These are phyloP conservation scores for Lepidium aucheri DNA, from an alignment of 345 rosid genomes.

Conservation along the genomic window DNA sequence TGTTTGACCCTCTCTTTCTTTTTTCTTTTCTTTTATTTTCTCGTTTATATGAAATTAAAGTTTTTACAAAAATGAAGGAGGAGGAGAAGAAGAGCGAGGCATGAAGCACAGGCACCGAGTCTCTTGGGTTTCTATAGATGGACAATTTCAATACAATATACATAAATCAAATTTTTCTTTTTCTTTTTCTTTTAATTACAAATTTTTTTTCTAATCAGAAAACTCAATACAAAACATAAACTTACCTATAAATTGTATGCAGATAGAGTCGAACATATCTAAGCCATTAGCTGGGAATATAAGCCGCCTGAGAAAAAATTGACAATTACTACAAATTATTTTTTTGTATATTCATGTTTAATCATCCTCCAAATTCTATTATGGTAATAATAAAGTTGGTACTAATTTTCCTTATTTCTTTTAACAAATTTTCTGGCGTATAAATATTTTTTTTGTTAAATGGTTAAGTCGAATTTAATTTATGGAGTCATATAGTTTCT, in stretches of 20 bases:
- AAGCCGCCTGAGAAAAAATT: no score
- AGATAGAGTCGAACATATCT: no score
- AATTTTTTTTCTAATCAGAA: not conserved
- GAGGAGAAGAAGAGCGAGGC: slow-evolving; percentile 19
- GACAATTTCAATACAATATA: slow-evolving; percentile 15
- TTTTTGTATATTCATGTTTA: not conserved
- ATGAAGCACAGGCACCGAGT: slow-evolving; percentile 18
- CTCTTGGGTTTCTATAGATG: slow-evolving; percentile 22
- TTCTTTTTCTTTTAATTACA: not conserved
- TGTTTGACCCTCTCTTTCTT: slow-evolving; percentile 5
- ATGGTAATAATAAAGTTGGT: not conserved
- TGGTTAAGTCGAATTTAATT: no score
- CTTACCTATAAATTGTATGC: no score
- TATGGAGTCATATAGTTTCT: no score
- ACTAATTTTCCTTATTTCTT: no score
- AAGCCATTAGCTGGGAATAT: no score
- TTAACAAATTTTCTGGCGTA: no score
- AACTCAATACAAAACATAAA: no score
- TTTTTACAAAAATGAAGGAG: not conserved
- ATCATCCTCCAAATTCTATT: not conserved
- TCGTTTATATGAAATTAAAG: not conserved
- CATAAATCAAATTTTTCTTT: not conserved
- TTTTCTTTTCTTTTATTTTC: not conserved
- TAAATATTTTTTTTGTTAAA: no score
- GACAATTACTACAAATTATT: not conserved